These are phyloP conservation scores for Aspergillus funiculosus DNA, from an alignment of 495 filamentous ascomycete genomes.

Conservation along the genomic window DNA sequence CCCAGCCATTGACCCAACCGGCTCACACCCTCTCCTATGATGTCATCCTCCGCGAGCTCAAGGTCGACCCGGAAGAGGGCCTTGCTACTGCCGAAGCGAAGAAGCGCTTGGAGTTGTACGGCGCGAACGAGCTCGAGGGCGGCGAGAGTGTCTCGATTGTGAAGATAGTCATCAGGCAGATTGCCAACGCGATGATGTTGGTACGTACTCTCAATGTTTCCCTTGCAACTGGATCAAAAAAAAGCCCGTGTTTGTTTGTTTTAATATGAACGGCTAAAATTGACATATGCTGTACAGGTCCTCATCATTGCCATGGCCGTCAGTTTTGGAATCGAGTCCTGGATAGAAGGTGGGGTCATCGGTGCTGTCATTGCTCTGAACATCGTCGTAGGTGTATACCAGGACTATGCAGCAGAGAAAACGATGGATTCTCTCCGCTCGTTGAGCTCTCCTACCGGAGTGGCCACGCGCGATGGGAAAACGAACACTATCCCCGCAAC, in stretches of 20 bases:
- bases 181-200: slow-evolving; percentile 65
- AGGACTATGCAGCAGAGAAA: slow-evolving; percentile 69
- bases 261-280: too few species aligned
- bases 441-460: slow-evolving; percentile 57
- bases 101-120: slow-evolving; percentile 50
- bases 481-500: slow-evolving; percentile 46
- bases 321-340: slow-evolving; percentile 61
- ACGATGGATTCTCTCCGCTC: slow-evolving; percentile 67
- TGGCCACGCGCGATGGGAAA: slow-evolving; percentile 49
- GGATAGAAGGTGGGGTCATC: slow-evolving; percentile 67
- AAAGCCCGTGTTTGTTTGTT: neutral
- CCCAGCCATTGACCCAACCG: slow-evolving; percentile 45
- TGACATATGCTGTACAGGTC: too few species aligned
- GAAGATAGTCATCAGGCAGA: slow-evolving; percentile 55
- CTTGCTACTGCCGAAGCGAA: slow-evolving; percentile 52
- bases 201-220: slow-evolving; percentile 28
- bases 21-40: slow-evolving; percentile 57
- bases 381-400: slow-evolving; percentile 62
- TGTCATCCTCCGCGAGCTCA: slow-evolving; percentile 52
- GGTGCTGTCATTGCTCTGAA: slow-evolving; percentile 60
- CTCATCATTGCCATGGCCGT: slow-evolving; percentile 65
- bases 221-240: neutral
- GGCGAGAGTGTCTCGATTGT: slow-evolving; percentile 51
- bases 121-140: slow-evolving; percentile 57
- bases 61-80: slow-evolving; percentile 55